Conservation (phyloP, 1,139 yeast genomes). For the Yarrowia galli region DNA sequence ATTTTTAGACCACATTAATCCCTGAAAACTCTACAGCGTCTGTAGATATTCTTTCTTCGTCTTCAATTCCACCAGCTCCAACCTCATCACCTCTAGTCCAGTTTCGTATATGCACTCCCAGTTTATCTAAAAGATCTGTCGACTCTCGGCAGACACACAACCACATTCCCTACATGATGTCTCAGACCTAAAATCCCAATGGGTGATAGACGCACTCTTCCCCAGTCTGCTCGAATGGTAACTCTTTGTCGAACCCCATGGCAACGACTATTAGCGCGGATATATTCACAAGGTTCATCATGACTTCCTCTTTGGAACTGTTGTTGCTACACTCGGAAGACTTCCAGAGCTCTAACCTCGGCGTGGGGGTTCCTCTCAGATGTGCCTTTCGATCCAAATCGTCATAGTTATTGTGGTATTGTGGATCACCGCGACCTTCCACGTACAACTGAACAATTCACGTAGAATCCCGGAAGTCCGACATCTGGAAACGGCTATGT, state of each 20-base stretch:
- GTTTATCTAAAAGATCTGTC: neutral
- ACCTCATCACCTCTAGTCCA: no score
- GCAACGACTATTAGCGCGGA: neutral
- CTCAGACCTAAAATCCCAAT: neutral
- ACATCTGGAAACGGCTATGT: no score
- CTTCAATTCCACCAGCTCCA: no score
- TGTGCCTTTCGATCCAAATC: no score
- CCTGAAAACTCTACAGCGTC: no score
- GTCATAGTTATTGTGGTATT: no score
- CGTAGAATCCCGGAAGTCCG: no score
- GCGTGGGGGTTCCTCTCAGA: neutral
- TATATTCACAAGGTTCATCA: neutral
- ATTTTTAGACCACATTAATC: no score
- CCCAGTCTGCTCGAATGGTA: neutral
- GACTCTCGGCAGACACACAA: no score
- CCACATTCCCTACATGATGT: conserved; percentile 4
- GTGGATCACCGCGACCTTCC: no score
- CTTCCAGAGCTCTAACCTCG: neutral
- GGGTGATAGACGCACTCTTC: neutral
- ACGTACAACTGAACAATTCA: no score
- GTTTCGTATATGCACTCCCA: neutral
- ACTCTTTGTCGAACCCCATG: neutral
- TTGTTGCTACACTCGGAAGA: neutral
- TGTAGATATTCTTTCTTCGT: no score
- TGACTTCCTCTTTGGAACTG: neutral